phyloP scores from a whole-genome alignment of 768 basidiomycete genomes.

The Tylopilus subfusipes region DNA sequence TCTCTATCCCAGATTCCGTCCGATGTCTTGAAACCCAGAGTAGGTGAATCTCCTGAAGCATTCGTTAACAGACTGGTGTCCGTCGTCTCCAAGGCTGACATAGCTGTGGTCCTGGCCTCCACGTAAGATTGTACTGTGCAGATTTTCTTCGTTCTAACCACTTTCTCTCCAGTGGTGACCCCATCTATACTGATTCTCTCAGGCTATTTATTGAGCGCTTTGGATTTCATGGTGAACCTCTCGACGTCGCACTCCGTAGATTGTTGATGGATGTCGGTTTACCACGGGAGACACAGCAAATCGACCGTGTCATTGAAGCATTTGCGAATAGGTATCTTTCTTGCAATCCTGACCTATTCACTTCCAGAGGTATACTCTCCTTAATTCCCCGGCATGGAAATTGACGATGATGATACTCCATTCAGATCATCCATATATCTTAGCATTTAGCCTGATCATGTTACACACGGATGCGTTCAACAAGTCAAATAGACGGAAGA shows the following conservation, averaged over 20 bases:
- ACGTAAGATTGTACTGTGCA: conserved; percentile 46
- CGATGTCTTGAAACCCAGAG: conserved; percentile 50
- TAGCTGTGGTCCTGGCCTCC: conserved; percentile 76
- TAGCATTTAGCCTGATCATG: conserved; percentile 98
- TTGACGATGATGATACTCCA: background rate
- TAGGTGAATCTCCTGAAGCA: conserved; percentile 63
- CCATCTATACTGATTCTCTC: conserved; percentile 67
- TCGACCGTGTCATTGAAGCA: conserved; percentile 94
- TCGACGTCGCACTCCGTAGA: conserved; percentile 88
- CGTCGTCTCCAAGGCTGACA: conserved; percentile 70
- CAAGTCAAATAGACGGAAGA: conserved; percentile 94
- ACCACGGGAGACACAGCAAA: conserved; percentile 96
- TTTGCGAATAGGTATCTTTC: conserved; percentile 82
- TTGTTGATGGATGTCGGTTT: conserved; percentile 89
- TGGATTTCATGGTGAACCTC: conserved; percentile 72
- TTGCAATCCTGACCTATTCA: conserved; percentile 81
- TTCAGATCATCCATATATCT: conserved; percentile 88
- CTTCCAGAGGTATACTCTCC: conserved; percentile 57
- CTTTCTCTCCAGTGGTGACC: conserved; percentile 53
- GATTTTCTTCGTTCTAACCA: conserved; percentile 7
- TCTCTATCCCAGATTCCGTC: conserved; percentile 43
- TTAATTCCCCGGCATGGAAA: background rate
- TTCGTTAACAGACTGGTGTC: conserved; percentile 66
- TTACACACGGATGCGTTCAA: conserved; percentile 98
- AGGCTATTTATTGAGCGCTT: conserved; percentile 71